phyloP scores from a whole-genome alignment of 2,329 filamentous ascomycete species.

The Aspergillus sp. region DNA sequence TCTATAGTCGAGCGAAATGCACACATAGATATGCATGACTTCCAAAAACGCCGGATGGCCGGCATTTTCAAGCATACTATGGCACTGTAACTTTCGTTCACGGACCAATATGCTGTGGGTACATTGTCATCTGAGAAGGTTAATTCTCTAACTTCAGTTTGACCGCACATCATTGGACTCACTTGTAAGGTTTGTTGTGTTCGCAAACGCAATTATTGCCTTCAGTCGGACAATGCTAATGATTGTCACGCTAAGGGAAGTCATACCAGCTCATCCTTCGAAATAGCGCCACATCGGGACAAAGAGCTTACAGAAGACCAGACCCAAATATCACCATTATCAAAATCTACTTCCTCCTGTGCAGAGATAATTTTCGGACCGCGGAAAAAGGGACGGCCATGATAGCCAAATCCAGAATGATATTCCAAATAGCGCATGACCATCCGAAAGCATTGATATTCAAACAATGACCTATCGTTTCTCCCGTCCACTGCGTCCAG shows the following conservation, averaged over 20 bases:
- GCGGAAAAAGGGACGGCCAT: background rate
- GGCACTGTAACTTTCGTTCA: background rate
- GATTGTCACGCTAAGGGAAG: background rate
- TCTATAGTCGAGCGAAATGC: no score
- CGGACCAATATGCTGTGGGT: background rate
- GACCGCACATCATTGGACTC: background rate
- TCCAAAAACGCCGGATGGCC: background rate
- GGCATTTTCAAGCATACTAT: slow-evolving; percentile 1
- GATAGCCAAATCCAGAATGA: slow-evolving; percentile 1
- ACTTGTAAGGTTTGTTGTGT: slow-evolving; percentile 2
- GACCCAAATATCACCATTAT: slow-evolving; percentile 3
- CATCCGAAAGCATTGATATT: slow-evolving; percentile 7
- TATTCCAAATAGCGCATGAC: background rate
- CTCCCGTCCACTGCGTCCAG: background rate
- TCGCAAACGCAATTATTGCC: background rate
- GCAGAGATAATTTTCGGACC: background rate
- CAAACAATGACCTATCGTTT: background rate
- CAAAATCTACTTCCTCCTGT: slow-evolving; percentile 1
- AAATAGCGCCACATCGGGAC: background rate
- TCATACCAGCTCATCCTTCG: background rate
- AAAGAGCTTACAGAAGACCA: slow-evolving; percentile 1
- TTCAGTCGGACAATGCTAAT: background rate
- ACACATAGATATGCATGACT: background rate
- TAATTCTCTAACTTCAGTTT: background rate
- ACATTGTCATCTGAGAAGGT: slow-evolving; percentile 1